These are phyloP conservation scores for Xylariales sp. DNA, from an alignment of 2,329 filamentous ascomycete species.

Conservation along the genomic window DNA sequence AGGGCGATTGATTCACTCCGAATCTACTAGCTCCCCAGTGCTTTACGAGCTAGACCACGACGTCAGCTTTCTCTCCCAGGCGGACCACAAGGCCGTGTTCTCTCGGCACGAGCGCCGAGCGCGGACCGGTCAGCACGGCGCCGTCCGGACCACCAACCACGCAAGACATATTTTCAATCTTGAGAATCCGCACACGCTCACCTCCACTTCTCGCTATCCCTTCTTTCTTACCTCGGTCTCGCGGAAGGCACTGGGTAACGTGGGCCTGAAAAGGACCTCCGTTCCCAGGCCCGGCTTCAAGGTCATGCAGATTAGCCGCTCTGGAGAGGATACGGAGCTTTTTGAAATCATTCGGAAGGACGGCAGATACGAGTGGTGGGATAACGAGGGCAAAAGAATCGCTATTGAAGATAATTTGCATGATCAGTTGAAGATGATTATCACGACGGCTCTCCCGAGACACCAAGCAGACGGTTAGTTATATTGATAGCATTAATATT, in stretches of 20 bases:
- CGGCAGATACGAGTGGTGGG: slow-evolving; percentile 30
- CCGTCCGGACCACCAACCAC: not conserved
- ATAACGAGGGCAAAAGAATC: slow-evolving; percentile 20
- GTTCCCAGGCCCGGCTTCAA: slow-evolving; percentile 18
- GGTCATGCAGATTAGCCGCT: slow-evolving; percentile 19
- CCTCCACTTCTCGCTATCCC: slow-evolving; percentile 14
- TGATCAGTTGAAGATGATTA: slow-evolving; percentile 26
- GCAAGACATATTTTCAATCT: slow-evolving; percentile 32
- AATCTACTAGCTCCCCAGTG: slow-evolving; percentile 50
- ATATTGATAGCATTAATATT: not conserved
- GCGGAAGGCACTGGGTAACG: slow-evolving; percentile 22
- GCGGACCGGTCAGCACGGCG: slow-evolving; percentile 9
- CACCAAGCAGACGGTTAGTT: slow-evolving; percentile 28
- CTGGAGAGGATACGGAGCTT: slow-evolving; percentile 19
- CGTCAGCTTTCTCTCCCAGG: slow-evolving; percentile 28
- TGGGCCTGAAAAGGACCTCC: slow-evolving; percentile 33
- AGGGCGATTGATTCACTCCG: slow-evolving; percentile 57
- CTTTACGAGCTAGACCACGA: slow-evolving; percentile 36
- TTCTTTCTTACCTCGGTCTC: slow-evolving; percentile 22
- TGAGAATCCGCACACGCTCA: slow-evolving; percentile 18
- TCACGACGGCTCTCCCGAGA: slow-evolving; percentile 26
- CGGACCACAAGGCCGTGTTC: slow-evolving; percentile 30
- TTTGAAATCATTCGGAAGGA: slow-evolving; percentile 32
- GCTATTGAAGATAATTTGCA: slow-evolving; percentile 29
- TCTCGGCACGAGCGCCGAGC: slow-evolving; percentile 26